Evolutionary conservation across 2,329 filamentous ascomycete genomes (phyloP), one percentile per base, ranked within the genome.

Genomic region (Exophiala spinifera): DNA sequence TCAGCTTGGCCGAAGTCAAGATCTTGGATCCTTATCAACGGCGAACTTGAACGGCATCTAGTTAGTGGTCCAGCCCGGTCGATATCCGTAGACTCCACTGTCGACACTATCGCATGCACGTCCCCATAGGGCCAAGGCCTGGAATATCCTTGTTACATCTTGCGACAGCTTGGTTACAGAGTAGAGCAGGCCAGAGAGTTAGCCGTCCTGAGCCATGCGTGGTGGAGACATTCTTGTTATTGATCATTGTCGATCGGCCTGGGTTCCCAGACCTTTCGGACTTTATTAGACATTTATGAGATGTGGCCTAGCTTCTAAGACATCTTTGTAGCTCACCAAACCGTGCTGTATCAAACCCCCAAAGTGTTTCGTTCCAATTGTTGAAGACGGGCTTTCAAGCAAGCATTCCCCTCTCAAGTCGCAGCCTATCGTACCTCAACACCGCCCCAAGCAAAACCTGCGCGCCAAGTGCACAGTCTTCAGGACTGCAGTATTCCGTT

Each of bases 401-500:
- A 19, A 19, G 39, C 39, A 42, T 42, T 19, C 40, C 40, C 11
- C 40, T 43, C 11, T 43, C 40, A 43, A n/a, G 5, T 20, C 40
- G 40, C 10, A 40, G 20, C 17, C 33, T 85, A 71, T 79, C 77
- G 64, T 74, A 79, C 36, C 74, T 67, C 49, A 79, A 23, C 37
- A 59, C 53, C 28, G 53, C 44, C 15, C 47, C 46, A 43, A 59
- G 49, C 49, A 59, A 40, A n/a, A 59, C 57, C 28, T 57, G 46
- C 2, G 55, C 54, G n/a, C 54, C 57, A 10, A 57, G 36, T n/a
- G 51, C 54, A 55, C 81, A 86, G 63, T 85, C 81, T 43, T 83
- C 81, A 0, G 76, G 74, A 43, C 75, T 79, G 33, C 79, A 80
- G 61, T 81, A 86, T 63, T 86, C 83, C 37, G 79, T 75, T 2